These are phyloP conservation scores for Spathaspora sp. DNA, from an alignment of 805 yeast genomes.

Conservation along the genomic window DNA sequence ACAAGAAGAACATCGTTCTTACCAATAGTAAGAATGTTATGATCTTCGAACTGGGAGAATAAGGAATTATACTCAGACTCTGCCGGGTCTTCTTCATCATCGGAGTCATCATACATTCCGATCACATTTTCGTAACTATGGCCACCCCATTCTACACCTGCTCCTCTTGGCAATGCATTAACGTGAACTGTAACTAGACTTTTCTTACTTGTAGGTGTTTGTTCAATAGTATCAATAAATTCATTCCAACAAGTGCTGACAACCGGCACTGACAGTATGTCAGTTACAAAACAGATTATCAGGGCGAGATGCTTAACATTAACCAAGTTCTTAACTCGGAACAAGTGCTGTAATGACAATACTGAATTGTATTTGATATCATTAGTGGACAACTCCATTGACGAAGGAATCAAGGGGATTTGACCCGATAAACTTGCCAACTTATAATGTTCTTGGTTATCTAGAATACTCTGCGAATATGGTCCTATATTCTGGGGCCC, in stretches of 20 bases:
- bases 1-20: slow-evolving; percentile 5
- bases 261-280: slow-evolving; percentile 18
- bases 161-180: slow-evolving; percentile 56
- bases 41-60: slow-evolving; percentile 8
- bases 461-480: slow-evolving; percentile 78
- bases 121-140: slow-evolving; percentile 39
- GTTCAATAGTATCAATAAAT: slow-evolving; percentile 24
- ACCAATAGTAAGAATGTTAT: slow-evolving; percentile 11
- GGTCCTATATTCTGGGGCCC: slow-evolving; percentile 99
- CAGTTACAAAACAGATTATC: slow-evolving; percentile 55
- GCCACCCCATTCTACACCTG: slow-evolving; percentile 77
- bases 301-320: slow-evolving; percentile 42
- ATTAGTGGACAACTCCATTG: slow-evolving; percentile 47
- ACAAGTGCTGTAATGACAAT: slow-evolving; percentile 72
- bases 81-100: slow-evolving; percentile 33
- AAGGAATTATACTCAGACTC: background rate
- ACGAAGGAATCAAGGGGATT: slow-evolving; percentile 75
- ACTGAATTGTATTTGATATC: slow-evolving; percentile 34
- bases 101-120: slow-evolving; percentile 39
- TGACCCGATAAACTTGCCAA: slow-evolving; percentile 80
- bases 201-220: slow-evolving; percentile 14
- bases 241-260: slow-evolving; percentile 43
- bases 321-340: slow-evolving; percentile 55
- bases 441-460: slow-evolving; percentile 32
- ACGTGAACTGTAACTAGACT: slow-evolving; percentile 53